These are phyloP conservation scores for Casuarina cunninghamiana DNA, from an alignment of 306 rosid species.

Conservation along the genomic window DNA sequence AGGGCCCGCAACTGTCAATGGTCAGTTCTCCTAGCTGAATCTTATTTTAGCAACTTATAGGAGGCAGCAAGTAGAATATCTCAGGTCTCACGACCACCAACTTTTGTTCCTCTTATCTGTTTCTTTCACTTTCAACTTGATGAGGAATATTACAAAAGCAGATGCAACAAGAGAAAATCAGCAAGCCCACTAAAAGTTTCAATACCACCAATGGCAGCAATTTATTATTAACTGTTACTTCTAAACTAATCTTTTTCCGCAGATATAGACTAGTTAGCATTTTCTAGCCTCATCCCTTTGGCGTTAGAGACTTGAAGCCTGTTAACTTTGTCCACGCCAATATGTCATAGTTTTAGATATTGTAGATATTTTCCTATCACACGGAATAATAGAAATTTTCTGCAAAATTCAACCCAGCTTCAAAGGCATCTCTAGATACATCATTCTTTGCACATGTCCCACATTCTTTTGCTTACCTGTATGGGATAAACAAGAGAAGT, in stretches of 20 bases:
- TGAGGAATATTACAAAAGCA: slow-evolving; percentile 3
- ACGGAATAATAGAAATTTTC: not conserved
- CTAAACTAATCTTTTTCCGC: not conserved
- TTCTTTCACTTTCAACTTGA: not conserved
- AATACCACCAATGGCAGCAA: not conserved
- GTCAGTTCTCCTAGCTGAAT: not conserved
- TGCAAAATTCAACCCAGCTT: not conserved
- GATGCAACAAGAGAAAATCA: not conserved
- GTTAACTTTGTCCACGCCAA: not conserved
- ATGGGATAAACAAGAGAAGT: not conserved
- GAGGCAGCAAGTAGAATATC: not conserved
- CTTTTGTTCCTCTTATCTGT: not conserved
- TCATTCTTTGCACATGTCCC: not conserved
- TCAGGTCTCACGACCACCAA: not conserved
- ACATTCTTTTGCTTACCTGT: not conserved
- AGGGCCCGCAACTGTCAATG: not conserved
- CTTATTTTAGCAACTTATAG: not conserved
- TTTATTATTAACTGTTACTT: not conserved
- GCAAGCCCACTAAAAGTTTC: not conserved
- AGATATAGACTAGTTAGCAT: not conserved
- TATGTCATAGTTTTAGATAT: not conserved
- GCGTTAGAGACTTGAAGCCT: not conserved
- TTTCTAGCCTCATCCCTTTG: not conserved
- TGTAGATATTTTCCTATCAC: not conserved
- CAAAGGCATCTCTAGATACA: not conserved